Evolutionary conservation across 2,329 filamentous ascomycete genomes (phyloP).

Genomic region (Blastomyces gilchristii): DNA sequence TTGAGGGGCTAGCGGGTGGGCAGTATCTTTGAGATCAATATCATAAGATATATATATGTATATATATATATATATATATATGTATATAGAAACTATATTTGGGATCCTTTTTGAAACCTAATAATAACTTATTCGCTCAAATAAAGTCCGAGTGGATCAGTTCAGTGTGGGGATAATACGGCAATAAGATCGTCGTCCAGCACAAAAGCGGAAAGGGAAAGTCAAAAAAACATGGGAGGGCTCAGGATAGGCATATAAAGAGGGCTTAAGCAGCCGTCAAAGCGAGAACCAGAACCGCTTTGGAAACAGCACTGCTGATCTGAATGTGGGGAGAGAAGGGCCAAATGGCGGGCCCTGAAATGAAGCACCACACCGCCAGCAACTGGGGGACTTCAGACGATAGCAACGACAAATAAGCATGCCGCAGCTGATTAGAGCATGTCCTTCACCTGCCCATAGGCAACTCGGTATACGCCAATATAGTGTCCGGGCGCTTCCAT

Average conservation of each 20-base stretch:
- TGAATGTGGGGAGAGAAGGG: not conserved
- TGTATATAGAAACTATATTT: not conserved
- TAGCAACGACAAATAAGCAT: not conserved
- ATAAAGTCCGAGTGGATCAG: not conserved
- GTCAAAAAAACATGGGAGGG: not conserved
- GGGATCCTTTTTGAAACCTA: not conserved
- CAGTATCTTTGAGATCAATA: not conserved
- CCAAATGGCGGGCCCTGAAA: not conserved
- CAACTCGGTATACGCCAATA: not conserved
- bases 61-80: not conserved
- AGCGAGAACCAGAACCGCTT: not conserved
- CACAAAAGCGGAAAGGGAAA: not conserved
- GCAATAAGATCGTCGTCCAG: not conserved
- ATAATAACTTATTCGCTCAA: not conserved
- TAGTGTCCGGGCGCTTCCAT: conserved; percentile 14
- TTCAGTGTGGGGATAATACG: not conserved
- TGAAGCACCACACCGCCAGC: not conserved
- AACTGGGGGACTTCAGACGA: not conserved
- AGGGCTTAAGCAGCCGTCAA: not conserved
- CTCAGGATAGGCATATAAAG: not conserved
- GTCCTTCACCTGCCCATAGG: not conserved
- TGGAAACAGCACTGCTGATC: not conserved
- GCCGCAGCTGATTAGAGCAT: not conserved
- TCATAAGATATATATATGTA: conserved; percentile 2
- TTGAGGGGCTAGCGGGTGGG: not conserved